Percentiles rank a stretch among this genome's conserved stretches.
Conservation (phyloP, 2,329 filamentous ascomycete genomes). For the Colletotrichum sp. region DNA sequence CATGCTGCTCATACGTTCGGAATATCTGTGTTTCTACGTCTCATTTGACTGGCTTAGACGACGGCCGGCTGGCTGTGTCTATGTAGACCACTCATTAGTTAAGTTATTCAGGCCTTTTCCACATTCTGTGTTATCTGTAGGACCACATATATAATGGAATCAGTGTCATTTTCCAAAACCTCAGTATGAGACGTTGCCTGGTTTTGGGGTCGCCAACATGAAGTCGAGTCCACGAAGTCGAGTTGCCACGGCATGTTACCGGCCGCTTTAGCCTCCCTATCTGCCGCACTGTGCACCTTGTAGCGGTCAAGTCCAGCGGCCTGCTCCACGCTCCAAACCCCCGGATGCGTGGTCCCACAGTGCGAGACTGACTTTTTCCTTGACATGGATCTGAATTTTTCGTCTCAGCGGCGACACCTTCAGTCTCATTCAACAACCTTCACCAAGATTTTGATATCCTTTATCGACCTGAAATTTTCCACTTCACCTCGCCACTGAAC, state of each 20-base stretch:
- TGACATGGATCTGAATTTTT: constrained; percentile 1
- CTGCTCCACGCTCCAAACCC: neutral
- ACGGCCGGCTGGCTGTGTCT: too few relatives aligned
- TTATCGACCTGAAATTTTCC: neutral
- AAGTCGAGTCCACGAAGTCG: neutral
- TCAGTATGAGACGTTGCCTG: too few relatives aligned
- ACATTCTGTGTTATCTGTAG: too few relatives aligned
- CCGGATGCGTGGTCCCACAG: neutral
- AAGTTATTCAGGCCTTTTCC: too few relatives aligned
- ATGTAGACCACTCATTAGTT: too few relatives aligned
- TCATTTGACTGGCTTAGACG: neutral
- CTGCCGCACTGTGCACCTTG: neutral
- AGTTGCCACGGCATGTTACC: neutral
- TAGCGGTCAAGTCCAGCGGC: neutral
- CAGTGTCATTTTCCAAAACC: too few relatives aligned
- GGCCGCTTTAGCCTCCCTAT: neutral
- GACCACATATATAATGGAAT: too few relatives aligned
- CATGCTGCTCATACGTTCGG: neutral
- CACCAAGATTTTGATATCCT: neutral
- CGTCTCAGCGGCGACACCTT: neutral
- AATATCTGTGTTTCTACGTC: neutral
- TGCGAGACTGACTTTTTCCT: constrained; percentile 5
- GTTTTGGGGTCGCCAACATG: neutral
- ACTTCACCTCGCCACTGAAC: neutral
- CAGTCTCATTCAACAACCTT: neutral